Conservation (phyloP, 805 yeast genomes). For the Candida maesae region DNA sequence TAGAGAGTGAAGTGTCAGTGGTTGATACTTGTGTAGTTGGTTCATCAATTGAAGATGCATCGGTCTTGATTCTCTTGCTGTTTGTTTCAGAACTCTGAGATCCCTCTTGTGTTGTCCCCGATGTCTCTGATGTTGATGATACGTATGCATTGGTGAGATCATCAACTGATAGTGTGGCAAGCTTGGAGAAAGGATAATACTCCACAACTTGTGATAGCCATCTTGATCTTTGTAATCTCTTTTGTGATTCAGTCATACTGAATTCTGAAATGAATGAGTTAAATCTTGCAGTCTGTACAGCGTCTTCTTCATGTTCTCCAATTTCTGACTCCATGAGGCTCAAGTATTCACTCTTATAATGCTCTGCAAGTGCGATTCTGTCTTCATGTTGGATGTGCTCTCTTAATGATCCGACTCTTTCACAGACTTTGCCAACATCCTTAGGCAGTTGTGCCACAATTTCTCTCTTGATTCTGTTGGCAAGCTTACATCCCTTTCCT, state of each 20-base stretch:
- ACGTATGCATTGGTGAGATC: constrained; percentile 47
- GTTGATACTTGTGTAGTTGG: constrained; percentile 4
- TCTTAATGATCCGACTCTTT: constrained; percentile 66
- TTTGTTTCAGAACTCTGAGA: too few relatives aligned
- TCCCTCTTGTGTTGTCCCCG: too few relatives aligned
- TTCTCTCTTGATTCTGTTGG: constrained; percentile 75
- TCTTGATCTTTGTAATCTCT: constrained; percentile 58
- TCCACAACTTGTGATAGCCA: constrained; percentile 91
- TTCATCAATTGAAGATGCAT: constrained; percentile 22
- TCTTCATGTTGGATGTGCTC: constrained; percentile 51
- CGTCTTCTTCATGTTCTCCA: constrained; percentile 68
- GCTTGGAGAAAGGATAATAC: constrained; percentile 71
- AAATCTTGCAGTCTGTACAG: constrained; percentile 53
- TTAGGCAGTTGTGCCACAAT: constrained; percentile 60
- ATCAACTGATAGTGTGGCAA: constrained; percentile 56
- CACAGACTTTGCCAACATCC: constrained; percentile 66
- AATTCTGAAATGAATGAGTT: constrained; percentile 63
- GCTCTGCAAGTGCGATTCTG: constrained; percentile 25
- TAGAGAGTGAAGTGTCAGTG: constrained; percentile 19
- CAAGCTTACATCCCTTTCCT: constrained; percentile 87
- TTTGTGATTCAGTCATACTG: constrained; percentile 47
- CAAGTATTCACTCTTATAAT: constrained; percentile 25
- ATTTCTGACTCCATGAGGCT: constrained; percentile 34
- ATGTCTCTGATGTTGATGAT: background rate
- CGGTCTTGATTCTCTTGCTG: background rate